phyloP scores from a whole-genome alignment of 2,329 filamentous ascomycete genomes.

The Fusarium luffae region DNA sequence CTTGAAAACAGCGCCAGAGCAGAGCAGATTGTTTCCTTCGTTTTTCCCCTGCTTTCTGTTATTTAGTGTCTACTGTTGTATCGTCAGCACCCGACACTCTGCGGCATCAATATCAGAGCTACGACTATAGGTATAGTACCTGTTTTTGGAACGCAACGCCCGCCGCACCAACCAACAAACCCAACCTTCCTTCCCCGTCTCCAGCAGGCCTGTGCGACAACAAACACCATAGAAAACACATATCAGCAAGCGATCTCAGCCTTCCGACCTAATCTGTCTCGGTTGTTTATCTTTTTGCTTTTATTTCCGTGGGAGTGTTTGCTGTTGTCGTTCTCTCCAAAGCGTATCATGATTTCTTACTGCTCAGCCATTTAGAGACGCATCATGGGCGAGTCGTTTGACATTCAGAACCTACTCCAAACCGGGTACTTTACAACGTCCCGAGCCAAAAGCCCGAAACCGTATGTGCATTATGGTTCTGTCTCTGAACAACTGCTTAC shows the following conservation, averaged over 20 bases:
- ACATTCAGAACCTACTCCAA: constrained; percentile 60
- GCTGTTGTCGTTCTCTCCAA: constrained; percentile 17
- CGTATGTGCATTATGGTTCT: constrained; percentile 37
- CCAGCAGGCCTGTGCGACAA: constrained; percentile 41
- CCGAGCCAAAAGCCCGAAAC: constrained; percentile 51
- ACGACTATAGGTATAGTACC: constrained; percentile 1
- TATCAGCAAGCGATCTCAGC: constrained; percentile 17
- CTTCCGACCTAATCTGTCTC: neutral
- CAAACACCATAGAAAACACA: constrained; percentile 34
- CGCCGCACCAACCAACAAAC: constrained; percentile 12
- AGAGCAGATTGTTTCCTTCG: constrained; percentile 25
- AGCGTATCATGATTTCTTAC: constrained; percentile 41
- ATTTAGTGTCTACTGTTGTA: constrained; percentile 12
- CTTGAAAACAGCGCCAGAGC: constrained; percentile 25
- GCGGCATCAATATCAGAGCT: constrained; percentile 1
- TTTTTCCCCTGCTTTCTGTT: constrained; percentile 18
- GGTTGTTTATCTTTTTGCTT: constrained; percentile 1
- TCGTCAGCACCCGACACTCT: constrained; percentile 5
- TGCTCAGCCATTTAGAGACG: constrained; percentile 32
- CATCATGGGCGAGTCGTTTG: constrained; percentile 57
- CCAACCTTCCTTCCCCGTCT: constrained; percentile 23
- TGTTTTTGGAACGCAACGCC: constrained; percentile 27
- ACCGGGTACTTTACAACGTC: constrained; percentile 64
- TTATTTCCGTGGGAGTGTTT: constrained; percentile 22
- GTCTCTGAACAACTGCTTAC: constrained; percentile 23